Percentiles rank a stretch among this genome's conserved stretches.
Evolutionary conservation across 108 stramenopile species (phyloP).

Genomic region (Cyclotella cryptica): DNA sequence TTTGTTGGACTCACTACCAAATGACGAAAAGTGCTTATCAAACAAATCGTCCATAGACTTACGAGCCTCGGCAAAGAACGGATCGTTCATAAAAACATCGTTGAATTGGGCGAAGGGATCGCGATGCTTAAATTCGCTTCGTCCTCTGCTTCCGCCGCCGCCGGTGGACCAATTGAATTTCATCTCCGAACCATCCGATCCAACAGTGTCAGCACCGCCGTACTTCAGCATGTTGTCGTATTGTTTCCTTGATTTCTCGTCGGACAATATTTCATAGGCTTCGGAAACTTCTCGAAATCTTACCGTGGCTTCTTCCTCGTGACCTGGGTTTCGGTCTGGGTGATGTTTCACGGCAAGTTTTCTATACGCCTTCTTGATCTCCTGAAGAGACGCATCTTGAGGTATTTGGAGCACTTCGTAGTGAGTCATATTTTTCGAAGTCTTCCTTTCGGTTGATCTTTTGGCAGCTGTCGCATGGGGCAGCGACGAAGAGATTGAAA

Average conservation of each 20-base stretch:
- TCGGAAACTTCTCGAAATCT: constrained; percentile 90
- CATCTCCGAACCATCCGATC: constrained; percentile 12
- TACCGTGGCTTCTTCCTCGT: constrained; percentile 63
- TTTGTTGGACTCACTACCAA: constrained; percentile 21
- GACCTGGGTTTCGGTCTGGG: constrained; percentile 88
- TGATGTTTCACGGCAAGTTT: constrained; percentile 87
- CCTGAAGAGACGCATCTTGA: constrained; percentile 31
- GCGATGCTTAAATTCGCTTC: constrained; percentile 22
- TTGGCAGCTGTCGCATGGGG: neutral
- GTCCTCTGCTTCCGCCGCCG: neutral
- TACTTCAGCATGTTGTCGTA: constrained; percentile 90
- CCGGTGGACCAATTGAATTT: constrained; percentile 18
- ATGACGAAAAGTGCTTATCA: constrained; percentile 34
- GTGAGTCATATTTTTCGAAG: constrained; percentile 5
- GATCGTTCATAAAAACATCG: constrained; percentile 70
- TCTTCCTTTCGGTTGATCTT: neutral
- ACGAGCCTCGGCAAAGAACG: constrained; percentile 68
- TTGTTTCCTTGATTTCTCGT: constrained; percentile 78
- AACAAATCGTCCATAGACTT: constrained; percentile 67
- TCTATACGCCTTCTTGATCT: constrained; percentile 92
- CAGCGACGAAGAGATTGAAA: neutral
- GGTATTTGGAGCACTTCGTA: constrained; percentile 28
- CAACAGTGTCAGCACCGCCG: constrained; percentile 44
- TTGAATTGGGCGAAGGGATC: constrained; percentile 73
- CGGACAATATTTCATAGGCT: constrained; percentile 93